Conservation (phyloP, 768 basidiomycete genomes). For the Boletus insuetus region DNA sequence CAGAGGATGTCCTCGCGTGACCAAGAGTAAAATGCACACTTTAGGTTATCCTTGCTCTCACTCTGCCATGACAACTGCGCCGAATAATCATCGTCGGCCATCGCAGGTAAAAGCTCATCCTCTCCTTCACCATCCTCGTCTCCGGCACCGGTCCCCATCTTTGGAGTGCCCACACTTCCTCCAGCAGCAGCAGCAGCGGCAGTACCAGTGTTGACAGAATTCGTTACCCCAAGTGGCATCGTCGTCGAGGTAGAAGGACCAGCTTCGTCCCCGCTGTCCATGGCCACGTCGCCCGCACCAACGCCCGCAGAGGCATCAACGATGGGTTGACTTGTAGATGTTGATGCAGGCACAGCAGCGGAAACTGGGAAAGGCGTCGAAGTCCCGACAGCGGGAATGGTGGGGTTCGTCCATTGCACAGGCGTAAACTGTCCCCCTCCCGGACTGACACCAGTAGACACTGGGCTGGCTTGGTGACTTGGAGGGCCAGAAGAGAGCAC, state of each 20-base stretch:
- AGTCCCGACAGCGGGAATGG: slow-evolving; percentile 5
- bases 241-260: slow-evolving; percentile 11
- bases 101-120: slow-evolving; percentile 75
- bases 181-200: background rate
- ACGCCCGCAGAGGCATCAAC: background rate
- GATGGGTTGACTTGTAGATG: slow-evolving; percentile 9
- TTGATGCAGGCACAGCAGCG: background rate
- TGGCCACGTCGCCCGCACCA: background rate
- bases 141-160: slow-evolving; percentile 11
- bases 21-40: slow-evolving; percentile 41
- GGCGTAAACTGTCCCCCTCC: slow-evolving; percentile 30
- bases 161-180: slow-evolving; percentile 3
- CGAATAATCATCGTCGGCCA: slow-evolving; percentile 89
- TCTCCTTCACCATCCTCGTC: slow-evolving; percentile 68
- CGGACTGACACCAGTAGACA: background rate
- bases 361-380: slow-evolving; percentile 12
- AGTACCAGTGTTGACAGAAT: background rate
- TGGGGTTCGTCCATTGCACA: slow-evolving; percentile 38
- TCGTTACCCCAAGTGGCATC: background rate
- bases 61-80: slow-evolving; percentile 82
- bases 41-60: slow-evolving; percentile 85
- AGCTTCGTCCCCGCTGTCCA: slow-evolving; percentile 23
- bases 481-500: slow-evolving; percentile 6
- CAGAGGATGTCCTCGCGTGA: background rate
- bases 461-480: slow-evolving; percentile 9